Evolutionary conservation across 345 rosid genomes (phyloP).

Genomic region (Brassica rapa): DNA sequence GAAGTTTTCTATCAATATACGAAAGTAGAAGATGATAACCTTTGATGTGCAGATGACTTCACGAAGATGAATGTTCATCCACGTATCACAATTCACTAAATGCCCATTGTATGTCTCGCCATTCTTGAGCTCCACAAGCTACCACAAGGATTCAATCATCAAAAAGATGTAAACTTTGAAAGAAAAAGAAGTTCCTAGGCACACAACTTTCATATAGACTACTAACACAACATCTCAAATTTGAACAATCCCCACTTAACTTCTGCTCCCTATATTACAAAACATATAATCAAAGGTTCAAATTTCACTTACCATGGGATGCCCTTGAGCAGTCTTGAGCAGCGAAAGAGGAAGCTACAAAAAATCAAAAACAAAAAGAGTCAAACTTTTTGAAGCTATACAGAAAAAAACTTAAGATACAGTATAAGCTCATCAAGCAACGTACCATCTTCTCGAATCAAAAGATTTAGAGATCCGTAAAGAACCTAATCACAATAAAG

Average conservation of each 20-base stretch:
- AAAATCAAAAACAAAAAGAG: not conserved
- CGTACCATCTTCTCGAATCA: conserved; percentile 36
- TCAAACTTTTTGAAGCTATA: not conserved
- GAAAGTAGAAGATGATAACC: conserved; percentile 42
- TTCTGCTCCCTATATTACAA: not conserved
- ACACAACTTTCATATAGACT: not conserved
- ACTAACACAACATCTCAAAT: not conserved
- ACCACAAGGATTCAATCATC: conserved; percentile 31
- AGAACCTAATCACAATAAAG: conserved; percentile 16
- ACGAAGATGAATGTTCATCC: conserved; percentile 99
- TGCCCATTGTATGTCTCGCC: conserved; percentile 99
- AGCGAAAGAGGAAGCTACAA: conserved; percentile 38
- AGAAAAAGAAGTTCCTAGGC: not conserved
- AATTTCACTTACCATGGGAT: conserved; percentile 35
- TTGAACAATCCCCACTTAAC: not conserved
- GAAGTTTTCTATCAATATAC: not conserved
- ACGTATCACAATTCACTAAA: conserved; percentile 91
- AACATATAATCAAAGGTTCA: not conserved
- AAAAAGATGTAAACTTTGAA: not conserved
- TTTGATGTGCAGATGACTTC: conserved; percentile 99
- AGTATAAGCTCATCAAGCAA: not conserved
- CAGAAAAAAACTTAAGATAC: not conserved
- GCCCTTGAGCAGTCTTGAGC: conserved; percentile 44
- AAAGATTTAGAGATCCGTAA: conserved; percentile 6
- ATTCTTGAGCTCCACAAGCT: conserved; percentile 95